phyloP scores from a whole-genome alignment of 352 stramenopile genomes.

The Globisporangium viniferum region DNA sequence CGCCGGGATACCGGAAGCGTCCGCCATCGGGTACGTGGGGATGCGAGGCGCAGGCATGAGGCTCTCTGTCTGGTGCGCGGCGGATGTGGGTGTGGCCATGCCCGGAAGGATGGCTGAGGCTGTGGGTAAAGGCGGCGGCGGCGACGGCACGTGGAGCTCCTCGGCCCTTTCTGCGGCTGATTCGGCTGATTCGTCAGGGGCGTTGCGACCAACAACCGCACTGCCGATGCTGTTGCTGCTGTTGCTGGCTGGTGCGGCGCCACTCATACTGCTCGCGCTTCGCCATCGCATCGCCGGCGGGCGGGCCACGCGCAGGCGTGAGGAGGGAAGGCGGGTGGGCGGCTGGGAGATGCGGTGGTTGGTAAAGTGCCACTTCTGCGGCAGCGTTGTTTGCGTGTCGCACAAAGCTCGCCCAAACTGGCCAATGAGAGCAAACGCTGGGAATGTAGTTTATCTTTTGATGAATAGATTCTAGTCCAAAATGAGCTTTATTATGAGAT shows the following conservation, averaged over 20 bases:
- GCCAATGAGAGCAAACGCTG: background rate
- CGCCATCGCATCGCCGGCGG: background rate
- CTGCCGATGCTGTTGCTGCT: background rate
- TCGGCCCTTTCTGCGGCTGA: background rate
- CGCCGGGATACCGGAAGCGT: constrained; percentile 1
- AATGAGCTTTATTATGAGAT: background rate
- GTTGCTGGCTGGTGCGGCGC: background rate
- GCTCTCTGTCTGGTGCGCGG: background rate
- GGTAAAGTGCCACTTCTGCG: background rate
- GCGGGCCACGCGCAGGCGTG: background rate
- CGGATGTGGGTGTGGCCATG: constrained; percentile 14
- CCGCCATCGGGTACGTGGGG: constrained; percentile 6
- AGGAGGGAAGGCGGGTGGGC: background rate
- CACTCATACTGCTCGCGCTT: constrained; percentile 10
- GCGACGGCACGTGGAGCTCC: background rate
- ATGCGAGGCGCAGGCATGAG: constrained; percentile 4
- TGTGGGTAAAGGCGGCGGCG: background rate
- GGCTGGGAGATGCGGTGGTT: background rate
- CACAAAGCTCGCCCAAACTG: background rate
- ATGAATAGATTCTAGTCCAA: background rate
- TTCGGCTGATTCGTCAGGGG: background rate
- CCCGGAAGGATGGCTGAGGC: background rate
- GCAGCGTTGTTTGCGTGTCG: background rate
- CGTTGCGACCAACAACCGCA: no score
- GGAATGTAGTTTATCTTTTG: background rate